Evolutionary conservation across 176 grass and related monocot species (phyloP).

Genomic region (Zea mays): Zm-B73-REFERENCE-NAM-5.0 NC_050097.1:187369501-187370000

Average conservation of each 20-base stretch:
- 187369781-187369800: constrained; percentile 99
- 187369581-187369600: constrained; percentile 82
- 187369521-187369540: constrained; percentile 56
- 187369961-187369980: constrained; percentile 36
- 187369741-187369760: constrained; percentile 82
- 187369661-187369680: no score
- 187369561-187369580: constrained; percentile 57
- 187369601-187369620: constrained; percentile 87
- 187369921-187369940: not conserved
- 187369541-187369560: constrained; percentile 63
- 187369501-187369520: no score
- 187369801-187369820: constrained; percentile 79
- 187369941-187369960: not conserved
- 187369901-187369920: no score
- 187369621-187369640: constrained; percentile 76
- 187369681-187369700: not conserved
- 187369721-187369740: constrained; percentile 27
- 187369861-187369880: constrained; percentile 61
- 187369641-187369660: not conserved
- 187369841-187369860: constrained; percentile 86
- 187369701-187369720: not conserved
- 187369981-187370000: constrained; percentile 89
- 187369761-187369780: constrained; percentile 91
- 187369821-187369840: constrained; percentile 50
- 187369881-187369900: no score